A percentile compares a stretch with the other conserved stretches of the same genome.
Conservation (phyloP, 2,329 filamentous ascomycete species). For the Arachnomyces sp. region DNA sequence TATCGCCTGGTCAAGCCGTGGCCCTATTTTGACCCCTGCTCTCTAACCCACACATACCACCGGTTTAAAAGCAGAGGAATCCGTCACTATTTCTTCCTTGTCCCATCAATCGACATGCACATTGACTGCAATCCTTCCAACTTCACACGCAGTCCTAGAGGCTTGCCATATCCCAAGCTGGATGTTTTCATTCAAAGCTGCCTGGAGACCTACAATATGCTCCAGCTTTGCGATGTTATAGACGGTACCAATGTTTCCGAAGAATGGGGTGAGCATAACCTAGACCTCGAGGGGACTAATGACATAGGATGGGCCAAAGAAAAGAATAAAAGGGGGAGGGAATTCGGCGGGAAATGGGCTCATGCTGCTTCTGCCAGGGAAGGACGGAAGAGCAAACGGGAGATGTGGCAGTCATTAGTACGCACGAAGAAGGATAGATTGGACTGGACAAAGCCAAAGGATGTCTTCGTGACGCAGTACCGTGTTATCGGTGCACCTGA, state of each 20-base stretch:
- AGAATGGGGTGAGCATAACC: conserved; percentile 20
- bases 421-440: conserved; percentile 18
- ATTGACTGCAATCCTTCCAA: conserved; percentile 18
- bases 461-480: conserved; percentile 20
- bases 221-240: conserved; percentile 22
- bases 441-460: conserved; percentile 21
- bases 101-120: conserved; percentile 20
- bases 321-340: conserved; percentile 18
- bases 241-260: conserved; percentile 23
- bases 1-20: conserved; percentile 16
- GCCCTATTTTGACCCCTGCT: conserved; percentile 16
- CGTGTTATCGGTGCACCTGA: conserved; percentile 20
- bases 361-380: conserved; percentile 18
- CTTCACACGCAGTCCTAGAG: conserved; percentile 20
- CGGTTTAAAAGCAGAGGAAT: conserved; percentile 22
- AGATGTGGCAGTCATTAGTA: conserved; percentile 20
- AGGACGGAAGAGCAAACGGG: conserved; percentile 16
- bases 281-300: conserved; percentile 19
- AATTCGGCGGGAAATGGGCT: conserved; percentile 19
- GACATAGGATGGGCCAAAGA: conserved; percentile 20
- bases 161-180: conserved; percentile 22
- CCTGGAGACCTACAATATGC: conserved; percentile 20
- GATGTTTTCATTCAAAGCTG: conserved; percentile 21
- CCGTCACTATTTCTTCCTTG: conserved; percentile 20
- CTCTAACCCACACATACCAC: conserved; percentile 20